Evolutionary conservation across 2,329 filamentous ascomycete species (phyloP).

Genomic region (Periconia sp.): DNA sequence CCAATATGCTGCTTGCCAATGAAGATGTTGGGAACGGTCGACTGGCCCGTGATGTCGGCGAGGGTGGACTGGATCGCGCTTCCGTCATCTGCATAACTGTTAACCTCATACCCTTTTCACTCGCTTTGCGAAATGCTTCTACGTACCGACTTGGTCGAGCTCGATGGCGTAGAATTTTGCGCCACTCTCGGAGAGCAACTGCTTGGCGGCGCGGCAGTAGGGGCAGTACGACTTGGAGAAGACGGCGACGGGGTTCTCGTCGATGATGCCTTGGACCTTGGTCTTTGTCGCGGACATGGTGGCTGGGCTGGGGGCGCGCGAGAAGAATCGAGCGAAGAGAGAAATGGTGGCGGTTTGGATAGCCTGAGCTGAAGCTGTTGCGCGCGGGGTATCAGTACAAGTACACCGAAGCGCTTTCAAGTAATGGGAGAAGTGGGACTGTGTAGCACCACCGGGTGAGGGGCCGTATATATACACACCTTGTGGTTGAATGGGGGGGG

Average conservation of each 20-base stretch:
- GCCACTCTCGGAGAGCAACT: conserved; percentile 69
- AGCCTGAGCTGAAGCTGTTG: no score
- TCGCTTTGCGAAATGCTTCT: not conserved
- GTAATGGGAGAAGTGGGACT: no score
- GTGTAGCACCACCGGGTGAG: no score
- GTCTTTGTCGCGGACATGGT: conserved; percentile 82
- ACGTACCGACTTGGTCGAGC: conserved; percentile 82
- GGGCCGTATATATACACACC: not conserved
- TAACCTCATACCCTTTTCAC: not conserved
- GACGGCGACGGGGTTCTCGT: conserved; percentile 88
- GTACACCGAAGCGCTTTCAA: no score
- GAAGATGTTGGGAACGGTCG: conserved; percentile 94
- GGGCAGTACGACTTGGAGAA: conserved; percentile 98
- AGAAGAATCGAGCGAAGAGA: conserved; percentile 77
- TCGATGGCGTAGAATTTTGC: conserved; percentile 80
- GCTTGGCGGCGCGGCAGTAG: conserved; percentile 84
- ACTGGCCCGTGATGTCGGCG: conserved; percentile 78
- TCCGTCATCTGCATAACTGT: conserved; percentile 71
- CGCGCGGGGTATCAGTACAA: no score
- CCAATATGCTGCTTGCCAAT: conserved; percentile 92
- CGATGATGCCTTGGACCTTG: conserved; percentile 85
- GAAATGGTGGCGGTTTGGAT: conserved; percentile 59
- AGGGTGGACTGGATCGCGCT: conserved; percentile 83
- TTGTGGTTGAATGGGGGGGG: not conserved
- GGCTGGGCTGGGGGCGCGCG: conserved; percentile 62